A percentile compares a stretch with the other conserved stretches of the same genome.
phyloP scores from a whole-genome alignment of 1,139 yeast species.

The Blastobotrys serpentis region DNA sequence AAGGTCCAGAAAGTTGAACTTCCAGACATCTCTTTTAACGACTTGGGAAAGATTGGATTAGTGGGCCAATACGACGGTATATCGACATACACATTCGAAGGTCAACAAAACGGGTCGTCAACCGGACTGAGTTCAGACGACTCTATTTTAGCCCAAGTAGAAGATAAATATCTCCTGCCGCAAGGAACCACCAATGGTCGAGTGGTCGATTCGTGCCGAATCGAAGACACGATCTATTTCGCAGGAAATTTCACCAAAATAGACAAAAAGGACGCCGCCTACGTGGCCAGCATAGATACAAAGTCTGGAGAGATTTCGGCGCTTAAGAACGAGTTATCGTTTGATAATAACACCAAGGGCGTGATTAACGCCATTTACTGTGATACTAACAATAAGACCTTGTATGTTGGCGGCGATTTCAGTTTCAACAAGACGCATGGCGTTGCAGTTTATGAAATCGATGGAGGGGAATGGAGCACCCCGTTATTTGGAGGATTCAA shows the following conservation, averaged over 20 bases:
- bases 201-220: conserved; percentile 36
- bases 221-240: conserved; percentile 47
- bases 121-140: conserved; percentile 10
- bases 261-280: conserved; percentile 43
- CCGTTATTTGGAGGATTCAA: conserved; percentile 82
- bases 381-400: conserved; percentile 47
- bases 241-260: conserved; percentile 44
- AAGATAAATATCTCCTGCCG: conserved; percentile 23
- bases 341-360: conserved; percentile 46
- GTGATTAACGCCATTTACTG: conserved; percentile 52
- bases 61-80: conserved; percentile 66
- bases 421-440: conserved; percentile 56
- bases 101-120: conserved; percentile 42
- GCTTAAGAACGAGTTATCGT: conserved; percentile 35
- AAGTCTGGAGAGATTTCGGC: conserved; percentile 45
- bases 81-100: conserved; percentile 55
- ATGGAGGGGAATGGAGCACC: conserved; percentile 44
- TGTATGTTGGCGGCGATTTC: conserved; percentile 83
- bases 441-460: conserved; percentile 63
- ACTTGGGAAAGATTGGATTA: conserved; percentile 51
- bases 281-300: conserved; percentile 58
- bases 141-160: conserved; percentile 30
- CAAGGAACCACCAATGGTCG: conserved; percentile 34
- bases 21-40: conserved; percentile 31
- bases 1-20: conserved; percentile 25